These are phyloP conservation scores for Aspergillus novoparasiticus DNA, from an alignment of 2,329 filamentous ascomycete genomes.

Conservation along the genomic window DNA sequence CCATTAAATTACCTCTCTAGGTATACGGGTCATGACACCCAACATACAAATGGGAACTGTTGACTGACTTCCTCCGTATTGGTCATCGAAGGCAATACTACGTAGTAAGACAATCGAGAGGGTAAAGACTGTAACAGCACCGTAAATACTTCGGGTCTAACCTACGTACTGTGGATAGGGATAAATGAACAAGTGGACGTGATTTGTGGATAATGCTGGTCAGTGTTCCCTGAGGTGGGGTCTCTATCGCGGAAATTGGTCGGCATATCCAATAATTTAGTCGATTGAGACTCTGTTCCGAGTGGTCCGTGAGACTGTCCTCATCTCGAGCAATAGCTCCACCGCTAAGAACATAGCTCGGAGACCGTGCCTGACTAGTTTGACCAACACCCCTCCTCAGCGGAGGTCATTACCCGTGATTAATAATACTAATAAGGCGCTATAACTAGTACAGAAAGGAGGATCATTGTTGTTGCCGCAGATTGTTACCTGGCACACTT, in stretches of 20 bases:
- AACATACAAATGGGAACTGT: neutral
- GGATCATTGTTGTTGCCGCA: neutral
- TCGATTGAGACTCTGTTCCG: slow-evolving; percentile 1
- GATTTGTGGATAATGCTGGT: slow-evolving; percentile 4
- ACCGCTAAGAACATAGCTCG: slow-evolving; percentile 16
- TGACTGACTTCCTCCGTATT: neutral
- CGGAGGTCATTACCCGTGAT: slow-evolving; percentile 10
- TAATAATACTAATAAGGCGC: slow-evolving; percentile 8
- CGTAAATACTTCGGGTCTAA: neutral
- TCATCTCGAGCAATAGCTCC: slow-evolving; percentile 15
- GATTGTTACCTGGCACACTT: neutral
- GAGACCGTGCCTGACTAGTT: slow-evolving; percentile 20
- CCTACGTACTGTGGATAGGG: neutral
- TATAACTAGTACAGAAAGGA: neutral
- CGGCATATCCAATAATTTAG: neutral
- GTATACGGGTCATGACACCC: neutral
- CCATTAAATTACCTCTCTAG: neutral
- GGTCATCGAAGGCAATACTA: neutral
- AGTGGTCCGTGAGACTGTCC: slow-evolving; percentile 5
- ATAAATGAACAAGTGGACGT: neutral
- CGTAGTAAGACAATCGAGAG: neutral
- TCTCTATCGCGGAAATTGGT: neutral
- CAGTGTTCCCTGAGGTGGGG: neutral
- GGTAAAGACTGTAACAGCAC: neutral
- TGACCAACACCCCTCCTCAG: slow-evolving; percentile 7